A percentile compares a stretch with the other conserved stretches of the same genome.
Evolutionary conservation across 2,329 filamentous ascomycete species (phyloP).

Genomic region (Verticillium klebahnii): DNA sequence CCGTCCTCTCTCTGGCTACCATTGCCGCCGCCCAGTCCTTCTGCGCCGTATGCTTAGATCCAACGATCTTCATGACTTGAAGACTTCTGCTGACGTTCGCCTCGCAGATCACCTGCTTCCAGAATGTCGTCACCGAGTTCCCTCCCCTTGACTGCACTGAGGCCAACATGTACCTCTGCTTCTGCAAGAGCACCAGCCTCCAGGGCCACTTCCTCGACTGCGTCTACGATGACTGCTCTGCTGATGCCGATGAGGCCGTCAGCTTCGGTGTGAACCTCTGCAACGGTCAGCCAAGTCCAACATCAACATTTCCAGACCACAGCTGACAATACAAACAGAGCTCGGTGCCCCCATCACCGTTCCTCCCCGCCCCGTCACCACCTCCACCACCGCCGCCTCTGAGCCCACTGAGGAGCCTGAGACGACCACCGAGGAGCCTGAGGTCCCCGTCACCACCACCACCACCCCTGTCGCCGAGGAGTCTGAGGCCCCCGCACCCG

Average conservation of each 20-base stretch:
- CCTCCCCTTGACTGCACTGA: slow-evolving; percentile 22
- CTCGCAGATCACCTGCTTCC: slow-evolving; percentile 18
- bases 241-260: slow-evolving; percentile 11
- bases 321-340: background rate
- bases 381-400: background rate
- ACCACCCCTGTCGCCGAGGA: background rate
- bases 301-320: background rate
- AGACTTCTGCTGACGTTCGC: background rate
- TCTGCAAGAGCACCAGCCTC: slow-evolving; percentile 19
- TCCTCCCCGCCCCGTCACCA: background rate
- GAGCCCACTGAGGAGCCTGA: background rate
- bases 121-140: slow-evolving; percentile 19
- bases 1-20: slow-evolving; percentile 8
- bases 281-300: slow-evolving; percentile 10
- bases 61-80: too few relatives aligned
- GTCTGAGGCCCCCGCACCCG: background rate
- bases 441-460: background rate
- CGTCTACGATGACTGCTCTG: slow-evolving; percentile 9
- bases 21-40: slow-evolving; percentile 9
- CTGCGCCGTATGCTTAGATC: slow-evolving; percentile 8
- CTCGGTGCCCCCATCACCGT: slow-evolving; percentile 3
- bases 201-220: slow-evolving; percentile 20
- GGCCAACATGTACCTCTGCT: slow-evolving; percentile 24
- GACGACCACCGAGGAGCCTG: background rate
- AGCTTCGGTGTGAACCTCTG: slow-evolving; percentile 24